These are phyloP conservation scores for Bruguiera sexangula DNA, from an alignment of 345 rosid species.

Conservation along the genomic window DNA sequence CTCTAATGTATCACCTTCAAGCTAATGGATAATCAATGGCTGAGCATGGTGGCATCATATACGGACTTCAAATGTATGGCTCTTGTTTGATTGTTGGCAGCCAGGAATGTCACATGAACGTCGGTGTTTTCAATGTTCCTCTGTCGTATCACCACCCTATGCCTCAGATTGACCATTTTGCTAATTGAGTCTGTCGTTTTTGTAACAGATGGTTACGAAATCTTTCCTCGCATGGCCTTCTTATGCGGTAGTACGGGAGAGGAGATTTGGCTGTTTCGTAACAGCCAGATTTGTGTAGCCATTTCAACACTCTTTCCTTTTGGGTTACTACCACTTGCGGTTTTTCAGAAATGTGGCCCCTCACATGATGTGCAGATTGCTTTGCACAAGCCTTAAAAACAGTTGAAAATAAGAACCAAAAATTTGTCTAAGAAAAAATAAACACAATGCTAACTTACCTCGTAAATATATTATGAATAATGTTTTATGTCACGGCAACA, in stretches of 20 bases:
- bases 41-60: not conserved
- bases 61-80: not conserved
- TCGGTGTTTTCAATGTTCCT: too few species aligned
- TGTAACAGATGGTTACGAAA: constrained; percentile 21
- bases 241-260: constrained; percentile 22
- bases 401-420: too few species aligned
- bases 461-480: too few species aligned
- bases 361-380: not conserved
- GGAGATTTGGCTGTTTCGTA: constrained; percentile 4
- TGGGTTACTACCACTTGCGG: not conserved
- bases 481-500: too few species aligned
- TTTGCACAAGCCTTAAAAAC: too few species aligned
- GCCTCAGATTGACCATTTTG: not conserved
- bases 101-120: too few species aligned
- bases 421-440: too few species aligned
- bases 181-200: not conserved
- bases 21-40: not conserved
- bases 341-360: not conserved
- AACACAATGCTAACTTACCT: too few species aligned
- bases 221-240: constrained; percentile 71
- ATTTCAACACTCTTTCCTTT: not conserved
- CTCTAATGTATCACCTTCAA: constrained; percentile 44
- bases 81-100: too few species aligned
- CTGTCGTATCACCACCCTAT: too few species aligned
- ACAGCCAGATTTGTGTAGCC: constrained; percentile 2